A percentile compares a stretch with the other conserved stretches of the same genome.
Conservation (phyloP, 306 rosid genomes). For the Medicago arabica region DNA sequence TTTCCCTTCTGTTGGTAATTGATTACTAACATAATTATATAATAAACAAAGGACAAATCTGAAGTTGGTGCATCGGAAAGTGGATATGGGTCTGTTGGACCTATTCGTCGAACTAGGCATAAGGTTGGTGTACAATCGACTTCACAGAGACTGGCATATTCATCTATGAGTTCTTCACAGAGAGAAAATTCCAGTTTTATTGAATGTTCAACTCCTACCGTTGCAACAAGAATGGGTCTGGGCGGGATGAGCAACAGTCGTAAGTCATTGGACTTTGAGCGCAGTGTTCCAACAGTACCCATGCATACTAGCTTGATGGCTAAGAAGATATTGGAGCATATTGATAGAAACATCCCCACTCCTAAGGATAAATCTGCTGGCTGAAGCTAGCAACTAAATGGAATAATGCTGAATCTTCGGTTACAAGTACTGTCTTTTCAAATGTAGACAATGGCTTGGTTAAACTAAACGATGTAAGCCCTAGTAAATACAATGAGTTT, state of each 20-base stretch:
- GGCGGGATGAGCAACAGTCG: conserved; percentile 46
- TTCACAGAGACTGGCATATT: conserved; percentile 52
- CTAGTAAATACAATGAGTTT: conserved; percentile 46
- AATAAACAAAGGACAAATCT: conserved; percentile 55
- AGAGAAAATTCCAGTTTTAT: conserved; percentile 46
- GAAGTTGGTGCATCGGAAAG: conserved; percentile 53
- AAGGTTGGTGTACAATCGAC: conserved; percentile 56
- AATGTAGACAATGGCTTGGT: conserved; percentile 50
- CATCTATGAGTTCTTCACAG: conserved; percentile 46
- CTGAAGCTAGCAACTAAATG: conserved; percentile 66
- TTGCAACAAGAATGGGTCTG: conserved; percentile 51
- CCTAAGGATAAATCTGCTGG: conserved; percentile 78
- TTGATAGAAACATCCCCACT: conserved; percentile 75
- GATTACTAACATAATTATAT: conserved; percentile 30
- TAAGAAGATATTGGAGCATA: conserved; percentile 81
- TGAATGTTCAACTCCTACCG: conserved; percentile 51
- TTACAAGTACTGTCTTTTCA: conserved; percentile 41
- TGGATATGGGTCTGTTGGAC: conserved; percentile 77
- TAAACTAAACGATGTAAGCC: conserved; percentile 40
- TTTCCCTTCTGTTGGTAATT: not conserved
- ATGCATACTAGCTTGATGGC: conserved; percentile 78
- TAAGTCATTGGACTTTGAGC: conserved; percentile 49
- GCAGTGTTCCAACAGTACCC: conserved; percentile 57
- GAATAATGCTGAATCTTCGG: conserved; percentile 65
- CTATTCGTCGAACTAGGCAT: conserved; percentile 63